Evolutionary conservation across 371 early-diverging fungal genomes (phyloP), one percentile per base, ranked within the genome.

Genomic region (Lichtheimia corymbifera): DNA sequence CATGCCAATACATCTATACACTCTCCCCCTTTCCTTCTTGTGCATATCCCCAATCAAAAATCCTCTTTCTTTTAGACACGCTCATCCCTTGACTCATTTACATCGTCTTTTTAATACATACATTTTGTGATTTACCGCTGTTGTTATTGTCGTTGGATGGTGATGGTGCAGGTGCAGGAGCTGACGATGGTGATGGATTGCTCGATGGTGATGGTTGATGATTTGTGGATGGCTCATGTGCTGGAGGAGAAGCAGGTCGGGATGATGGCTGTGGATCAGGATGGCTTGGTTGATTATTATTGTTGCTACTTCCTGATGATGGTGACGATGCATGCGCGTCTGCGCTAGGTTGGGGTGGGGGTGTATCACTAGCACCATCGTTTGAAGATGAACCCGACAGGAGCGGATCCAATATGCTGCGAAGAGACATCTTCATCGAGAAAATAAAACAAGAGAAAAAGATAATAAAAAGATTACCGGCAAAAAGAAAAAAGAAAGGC

Each of bases 351-450:
- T 5, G 35, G 1, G 35, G 35, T 35, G 35, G 35, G 1, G 28
- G 28, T 28, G 28, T 28, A 35, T 35, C 35, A 2, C 35, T 35
- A 35, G 35, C 11, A 35, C 35, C 28, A 2, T 28, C 35, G 35
- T 9, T 11, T 35, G 35, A 9, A 18, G 47, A 47, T 22, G 47
- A 22, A 47, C 47, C 47, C 47, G 47, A 47, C 47, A 22, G 11
- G 47, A 47, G 7, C n/a, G 47, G 47, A 22, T 47, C 47, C 47
- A 47, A 22, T n/a, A 47, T n/a, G 22, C 47, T 47, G 14, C 47
- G 47, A 47, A 47, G 47, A 47, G 47, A 47, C 47, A 47, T 47
- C 47, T 47, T 47, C 47, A 47, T 47, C 47, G n/a, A 22, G 47
- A 47, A 47, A n/a, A 17, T 18, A 22, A 47, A 47, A 9, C 5